Evolutionary conservation across 495 filamentous ascomycete genomes (phyloP), one percentile per base, ranked within the genome.

Genomic region (Penicillium cosmopolitanum): DNA sequence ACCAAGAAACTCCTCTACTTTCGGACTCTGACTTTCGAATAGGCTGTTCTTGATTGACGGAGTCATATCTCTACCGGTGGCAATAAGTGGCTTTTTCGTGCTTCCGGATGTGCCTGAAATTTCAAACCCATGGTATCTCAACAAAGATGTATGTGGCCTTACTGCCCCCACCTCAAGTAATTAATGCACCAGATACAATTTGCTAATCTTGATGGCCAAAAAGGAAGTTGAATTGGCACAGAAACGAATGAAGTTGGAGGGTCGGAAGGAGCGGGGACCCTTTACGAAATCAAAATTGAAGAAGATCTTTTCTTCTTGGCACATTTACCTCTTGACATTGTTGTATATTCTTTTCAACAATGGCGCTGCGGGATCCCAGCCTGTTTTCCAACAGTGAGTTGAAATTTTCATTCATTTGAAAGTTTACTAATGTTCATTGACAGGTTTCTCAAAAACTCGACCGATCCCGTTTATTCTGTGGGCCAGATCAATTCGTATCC

Each of bases 21-120:
- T 16, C 8, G 8, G 7, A 21, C n/a, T 44, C 42, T 44, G 10
- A 44, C n/a, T 19, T 21, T 44, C 9, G 4, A 44, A 21, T 19
- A 77, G 73, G 75, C 61, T 76, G 1, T 78, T 70, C 51, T 64
- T 81, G 9, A 69, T 82, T 42, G 77, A 82, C 51, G 80, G 78
- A 0, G 56, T 81, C 7, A 81, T 81, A 8, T 78, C 77, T 18
- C 61, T 81, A 9, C 80, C 80, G 2, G 67, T 82, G 3, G 79
- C 78, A 6, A 43, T 88, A 11, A 75, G 75, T 6, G 83, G 84
- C 2, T 88, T 83, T 68, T 81, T 87, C 48, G 60, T 87, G 33
- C 75, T 87, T 23, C 86, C 86, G 1, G 85, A 87, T 55, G 79
- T 86, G 0, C 86, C 84, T 0, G 78, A 85, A 56, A 88, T 83